Evolutionary conservation across 495 filamentous ascomycete genomes (phyloP), one percentile per base, ranked within the genome.

Genomic region (Xylaria cubensis): DNA sequence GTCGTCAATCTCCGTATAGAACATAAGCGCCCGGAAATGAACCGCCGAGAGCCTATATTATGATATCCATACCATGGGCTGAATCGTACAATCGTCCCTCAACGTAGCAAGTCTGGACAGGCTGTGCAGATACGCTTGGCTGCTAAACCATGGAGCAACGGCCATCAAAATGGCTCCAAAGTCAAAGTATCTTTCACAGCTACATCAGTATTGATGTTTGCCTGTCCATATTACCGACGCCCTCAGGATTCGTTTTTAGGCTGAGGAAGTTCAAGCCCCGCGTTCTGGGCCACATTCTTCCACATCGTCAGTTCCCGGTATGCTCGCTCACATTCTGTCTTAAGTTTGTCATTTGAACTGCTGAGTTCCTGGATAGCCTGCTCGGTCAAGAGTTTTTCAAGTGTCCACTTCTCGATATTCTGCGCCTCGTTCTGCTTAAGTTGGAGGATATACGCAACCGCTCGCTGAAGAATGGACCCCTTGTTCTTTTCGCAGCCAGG

Each of bases 401-500:
- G 86, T 24, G 97, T 97, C 92, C 96, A 99, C 79, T 97, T 97
- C 80, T 97, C 94, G 70, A 94, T 93, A 79, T 97, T 97, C 64
- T 92, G 89, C 24, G 91, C 89, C 83, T 98, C 97, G 74, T 97
- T 97, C 75, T 97, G 94, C 78, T 97, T 97, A 21, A 99, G 86
- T 78, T 97, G 93, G 10, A 89, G 92, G 80, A 99, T 99, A 82
- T 97, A 98, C 72, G 93, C 88, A 26, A 98, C 95, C 1, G 96
- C 95, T 10, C 96, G 92, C 77, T 97, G 94, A 46, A 99, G 84
- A 69, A 99, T 98, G 2, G 94, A 96, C 5, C 96, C 96, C 82
- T 99, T 99, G 83, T 99, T 99, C 87, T 98, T 99, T 81, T 99
- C 96, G 77, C 96, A 99, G 46, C 94, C 94, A 3, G 96, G 96